Base-by-base conservation (phyloP, 2,329 filamentous ascomycete genomes). In the Xylaria sp. region DNA sequence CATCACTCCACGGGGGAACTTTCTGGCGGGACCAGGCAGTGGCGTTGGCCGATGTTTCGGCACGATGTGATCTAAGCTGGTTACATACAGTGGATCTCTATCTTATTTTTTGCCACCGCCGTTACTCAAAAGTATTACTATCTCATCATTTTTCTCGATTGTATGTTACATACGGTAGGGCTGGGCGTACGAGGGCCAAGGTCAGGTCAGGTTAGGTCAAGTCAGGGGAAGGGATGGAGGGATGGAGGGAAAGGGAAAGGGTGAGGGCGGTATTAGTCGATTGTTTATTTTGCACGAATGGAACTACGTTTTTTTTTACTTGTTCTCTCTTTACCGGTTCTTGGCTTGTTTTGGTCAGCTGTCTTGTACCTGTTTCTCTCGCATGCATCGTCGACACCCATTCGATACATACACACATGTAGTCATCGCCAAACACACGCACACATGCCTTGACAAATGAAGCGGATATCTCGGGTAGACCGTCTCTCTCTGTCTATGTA, bases 241-340 rank as follows among this genome's bases (percentile, higher is more conserved):
- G 23, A 5, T 3, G 23, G 5, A 30, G 23, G 23, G 23, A 1
- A 30, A 30, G 23, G 23, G 23, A 30, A 30, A 3, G 23, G 5
- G 5, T 30, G 44, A 46, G 30, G n/a, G 59, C 54, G 58, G 60
- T 54, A 54, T 13, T 63, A 58, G 52, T 60, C 58, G 18, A 58
- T 53, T 16, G 16, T 16, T 60, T 16, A 30, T 54, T 54, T n/a
- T 11, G 13, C 13, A 11, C 10, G 23, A 49, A 23, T 19, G 6
- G 18, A 49, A 9, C 16, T 8, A 5, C 13, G 9, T 30, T 7
- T 30, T 52, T 57, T 54, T 48, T 9, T 50, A 11, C 30, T 50
- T 50, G 18, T 16, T 48, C 37, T 10, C 19, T 16, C 16, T 16
- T 7, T 42, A 39, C 48, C n/a, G 48, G 10, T 30, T 18, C 5